Evolutionary conservation across 2,329 filamentous ascomycete genomes (phyloP).

Genomic region (Diplodia corticola): DNA sequence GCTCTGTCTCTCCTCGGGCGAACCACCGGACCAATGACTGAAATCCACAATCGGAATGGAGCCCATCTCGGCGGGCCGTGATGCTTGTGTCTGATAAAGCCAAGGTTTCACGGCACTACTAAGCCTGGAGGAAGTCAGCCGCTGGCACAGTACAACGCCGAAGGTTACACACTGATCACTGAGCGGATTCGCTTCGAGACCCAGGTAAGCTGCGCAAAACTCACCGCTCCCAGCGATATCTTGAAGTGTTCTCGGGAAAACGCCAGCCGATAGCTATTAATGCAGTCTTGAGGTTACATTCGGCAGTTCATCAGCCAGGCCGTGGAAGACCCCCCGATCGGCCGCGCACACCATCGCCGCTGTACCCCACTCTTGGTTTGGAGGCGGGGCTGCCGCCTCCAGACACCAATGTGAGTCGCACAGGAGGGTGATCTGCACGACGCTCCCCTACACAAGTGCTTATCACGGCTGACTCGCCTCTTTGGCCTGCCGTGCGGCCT

Average conservation of each 20-base stretch:
- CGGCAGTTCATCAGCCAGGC: slow-evolving; percentile 4
- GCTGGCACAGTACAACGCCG: not conserved
- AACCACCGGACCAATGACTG: slow-evolving; percentile 34
- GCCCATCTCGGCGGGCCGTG: not conserved
- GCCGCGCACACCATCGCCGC: not conserved
- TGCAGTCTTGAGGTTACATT: slow-evolving; percentile 1
- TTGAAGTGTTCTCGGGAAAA: not conserved
- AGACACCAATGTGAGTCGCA: not conserved
- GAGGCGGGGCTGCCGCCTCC: slow-evolving; percentile 13
- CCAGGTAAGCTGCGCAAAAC: not conserved
- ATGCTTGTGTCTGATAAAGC: not conserved
- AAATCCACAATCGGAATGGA: slow-evolving; percentile 46
- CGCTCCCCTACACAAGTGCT: slow-evolving; percentile 5
- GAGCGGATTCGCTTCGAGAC: not conserved
- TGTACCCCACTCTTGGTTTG: slow-evolving; percentile 15
- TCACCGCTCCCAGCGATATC: not conserved
- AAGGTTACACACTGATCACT: not conserved
- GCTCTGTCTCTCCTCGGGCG: slow-evolving; percentile 31
- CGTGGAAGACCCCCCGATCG: not conserved
- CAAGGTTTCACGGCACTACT: not conserved
- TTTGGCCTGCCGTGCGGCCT: not conserved
- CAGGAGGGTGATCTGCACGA: slow-evolving; percentile 2
- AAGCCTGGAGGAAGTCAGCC: not conserved
- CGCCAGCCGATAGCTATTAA: slow-evolving; percentile 6
- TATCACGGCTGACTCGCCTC: slow-evolving; percentile 15